Evolutionary conservation across 2,329 filamentous ascomycete genomes (phyloP), one percentile per base, ranked within the genome.

Genomic region (Albifimbria verrucaria): DNA sequence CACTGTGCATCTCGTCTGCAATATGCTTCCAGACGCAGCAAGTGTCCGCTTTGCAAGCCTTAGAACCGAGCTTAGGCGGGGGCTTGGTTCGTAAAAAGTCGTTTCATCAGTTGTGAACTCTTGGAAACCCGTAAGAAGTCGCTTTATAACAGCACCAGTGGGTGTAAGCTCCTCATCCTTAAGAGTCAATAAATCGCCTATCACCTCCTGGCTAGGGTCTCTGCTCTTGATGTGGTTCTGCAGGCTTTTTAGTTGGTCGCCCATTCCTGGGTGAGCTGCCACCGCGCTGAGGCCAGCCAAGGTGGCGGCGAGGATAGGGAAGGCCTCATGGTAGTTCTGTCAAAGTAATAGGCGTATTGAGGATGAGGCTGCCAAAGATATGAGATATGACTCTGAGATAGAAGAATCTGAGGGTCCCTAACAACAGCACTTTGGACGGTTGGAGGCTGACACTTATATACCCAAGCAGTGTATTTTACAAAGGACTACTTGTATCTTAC

Each of bases 11-110:
- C 23, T 71, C 68, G 32, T 66, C 59, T 36, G 65, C 62, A 46
- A 75, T 65, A 57, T 70, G 62, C 51, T 68, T 66, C 71, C 71
- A 74, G 42, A 72, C 62, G 55, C 71, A 74, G 59, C 72, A 74
- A 1, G 68, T 66, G 51, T 74, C 70, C 21, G 59, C 50, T 18
- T 54, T 53, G 53, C 69, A 71, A 15, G 32, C 32, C 32, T 39
- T 12, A 4, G 32, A 39, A 1, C 55, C 25, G 15, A 21, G 18
- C 21, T 12, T 7, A 21, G 18, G 26, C 7, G 2, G 53, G 24
- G 6, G 61, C 48, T 48, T 56, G 15, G 56, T 7, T 28, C 55
- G 45, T 2, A 57, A 54, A 1, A 55, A 48, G 4, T 55, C 56
- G 28, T 52, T 55, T 54, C 9, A 52, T 57, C 32, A 6, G 12